These are phyloP conservation scores for Bombardia bombarda DNA, from an alignment of 495 filamentous ascomycete species.

Conservation along the genomic window DNA sequence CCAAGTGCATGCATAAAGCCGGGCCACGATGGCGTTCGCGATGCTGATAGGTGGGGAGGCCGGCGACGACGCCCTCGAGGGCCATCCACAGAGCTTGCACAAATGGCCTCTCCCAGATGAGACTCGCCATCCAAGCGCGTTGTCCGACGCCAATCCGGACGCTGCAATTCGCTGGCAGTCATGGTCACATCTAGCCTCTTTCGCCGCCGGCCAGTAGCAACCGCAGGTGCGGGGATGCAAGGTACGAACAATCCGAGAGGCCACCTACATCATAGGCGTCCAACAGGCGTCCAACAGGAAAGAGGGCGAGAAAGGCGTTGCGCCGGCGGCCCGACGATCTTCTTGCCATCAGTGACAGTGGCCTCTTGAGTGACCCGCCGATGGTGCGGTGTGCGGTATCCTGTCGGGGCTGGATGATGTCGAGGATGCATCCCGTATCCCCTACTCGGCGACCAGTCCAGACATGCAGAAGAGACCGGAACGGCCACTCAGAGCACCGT, in stretches of 20 bases:
- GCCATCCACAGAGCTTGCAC: conserved; percentile 22
- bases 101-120: conserved; percentile 9
- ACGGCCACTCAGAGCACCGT: too few relatives aligned
- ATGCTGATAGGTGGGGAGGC: conserved; percentile 22
- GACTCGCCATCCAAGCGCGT: conserved; percentile 11
- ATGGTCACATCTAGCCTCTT: conserved; percentile 15
- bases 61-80: conserved; percentile 16
- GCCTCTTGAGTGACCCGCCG: too few relatives aligned
- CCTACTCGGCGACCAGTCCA: too few relatives aligned
- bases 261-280: conserved; percentile 17
- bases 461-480: too few relatives aligned
- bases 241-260: conserved; percentile 22
- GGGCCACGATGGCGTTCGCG: conserved; percentile 8
- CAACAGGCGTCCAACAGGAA: too few relatives aligned
- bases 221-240: conserved; percentile 19
- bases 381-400: too few relatives aligned
- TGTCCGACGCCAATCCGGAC: conserved; percentile 18
- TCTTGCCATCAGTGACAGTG: conserved; percentile 7
- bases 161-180: conserved; percentile 25
- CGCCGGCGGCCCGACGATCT: too few relatives aligned
- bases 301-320: conserved; percentile 10
- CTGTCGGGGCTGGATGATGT: too few relatives aligned
- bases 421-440: too few relatives aligned
- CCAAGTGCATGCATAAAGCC: conserved; percentile 24
- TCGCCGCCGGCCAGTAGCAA: conserved; percentile 14